Evolutionary conservation across 2,329 filamentous ascomycete genomes (phyloP).

Genomic region (Juglanconis oblonga): DNA sequence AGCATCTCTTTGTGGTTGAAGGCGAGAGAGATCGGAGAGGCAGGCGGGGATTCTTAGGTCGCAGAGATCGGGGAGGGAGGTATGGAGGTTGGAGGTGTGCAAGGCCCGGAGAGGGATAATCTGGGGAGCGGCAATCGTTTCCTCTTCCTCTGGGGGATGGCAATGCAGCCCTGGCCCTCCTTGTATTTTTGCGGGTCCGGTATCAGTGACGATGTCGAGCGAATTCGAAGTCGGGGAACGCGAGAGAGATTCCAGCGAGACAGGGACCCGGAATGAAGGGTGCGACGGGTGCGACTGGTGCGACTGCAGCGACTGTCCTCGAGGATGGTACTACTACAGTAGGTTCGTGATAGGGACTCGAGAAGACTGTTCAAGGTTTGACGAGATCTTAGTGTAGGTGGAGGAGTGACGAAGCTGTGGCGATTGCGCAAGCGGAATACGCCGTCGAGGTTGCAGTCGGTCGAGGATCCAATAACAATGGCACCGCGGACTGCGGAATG

Average conservation of each 20-base stretch:
- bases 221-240: background rate
- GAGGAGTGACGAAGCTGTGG: too few species aligned
- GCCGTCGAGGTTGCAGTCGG: too few species aligned
- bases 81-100: background rate
- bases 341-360: background rate
- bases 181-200: conserved; percentile 7
- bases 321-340: too few species aligned
- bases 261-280: background rate
- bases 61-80: background rate
- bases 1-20: conserved; percentile 6
- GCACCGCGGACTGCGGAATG: too few species aligned
- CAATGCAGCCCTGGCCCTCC: background rate
- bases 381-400: too few species aligned
- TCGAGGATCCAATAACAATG: too few species aligned
- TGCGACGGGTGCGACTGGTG: background rate
- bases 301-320: too few species aligned
- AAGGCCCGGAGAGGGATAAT: background rate
- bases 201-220: background rate
- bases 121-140: conserved; percentile 2
- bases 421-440: too few species aligned
- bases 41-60: too few species aligned
- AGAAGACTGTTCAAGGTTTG: background rate
- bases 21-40: background rate
- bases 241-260: background rate
- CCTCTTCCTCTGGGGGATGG: background rate